Evolutionary conservation across 2,329 filamentous ascomycete genomes (phyloP).

Genomic region (Xenoacremonium recifei): DNA sequence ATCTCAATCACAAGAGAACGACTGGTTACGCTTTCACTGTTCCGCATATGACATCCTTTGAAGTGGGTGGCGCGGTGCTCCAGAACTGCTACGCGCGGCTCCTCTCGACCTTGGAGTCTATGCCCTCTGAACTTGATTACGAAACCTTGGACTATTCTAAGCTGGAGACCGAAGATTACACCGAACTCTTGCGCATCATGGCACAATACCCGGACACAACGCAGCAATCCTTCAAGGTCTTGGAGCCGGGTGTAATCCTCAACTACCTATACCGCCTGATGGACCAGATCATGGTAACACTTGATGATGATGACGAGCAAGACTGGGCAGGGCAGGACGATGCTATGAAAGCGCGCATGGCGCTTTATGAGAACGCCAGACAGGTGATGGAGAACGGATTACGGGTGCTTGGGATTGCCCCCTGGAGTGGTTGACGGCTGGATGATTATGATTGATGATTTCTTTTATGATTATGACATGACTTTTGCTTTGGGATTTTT

Average conservation of each 20-base stretch:
- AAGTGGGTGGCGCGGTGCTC: constrained; percentile 16
- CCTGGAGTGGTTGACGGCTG: constrained; percentile 13
- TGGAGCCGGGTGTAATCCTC: constrained; percentile 66
- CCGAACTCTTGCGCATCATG: constrained; percentile 49
- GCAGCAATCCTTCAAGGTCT: constrained; percentile 60
- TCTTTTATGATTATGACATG: too few species aligned
- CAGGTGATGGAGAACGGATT: constrained; percentile 28
- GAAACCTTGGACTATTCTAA: constrained; percentile 8
- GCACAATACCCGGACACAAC: constrained; percentile 66
- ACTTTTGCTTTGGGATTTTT: too few species aligned
- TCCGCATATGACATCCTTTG: constrained; percentile 31
- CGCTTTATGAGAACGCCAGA: constrained; percentile 49
- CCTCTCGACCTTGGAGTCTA: constrained; percentile 4
- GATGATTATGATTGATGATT: too few species aligned
- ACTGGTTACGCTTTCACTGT: constrained; percentile 21
- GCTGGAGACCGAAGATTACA: constrained; percentile 18
- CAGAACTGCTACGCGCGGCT: constrained; percentile 24
- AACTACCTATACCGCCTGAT: constrained; percentile 48
- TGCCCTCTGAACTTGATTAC: constrained; percentile 10
- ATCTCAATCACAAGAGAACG: constrained; percentile 24
- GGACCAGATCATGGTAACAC: constrained; percentile 18
- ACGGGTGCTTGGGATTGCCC: constrained; percentile 37
- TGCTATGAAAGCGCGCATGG: constrained; percentile 53
- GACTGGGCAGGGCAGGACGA: constrained; percentile 40
- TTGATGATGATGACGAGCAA: constrained; percentile 53